Evolutionary conservation across 495 filamentous ascomycete species (phyloP).

Genomic region (Talaromyces trachyspermus): DNA sequence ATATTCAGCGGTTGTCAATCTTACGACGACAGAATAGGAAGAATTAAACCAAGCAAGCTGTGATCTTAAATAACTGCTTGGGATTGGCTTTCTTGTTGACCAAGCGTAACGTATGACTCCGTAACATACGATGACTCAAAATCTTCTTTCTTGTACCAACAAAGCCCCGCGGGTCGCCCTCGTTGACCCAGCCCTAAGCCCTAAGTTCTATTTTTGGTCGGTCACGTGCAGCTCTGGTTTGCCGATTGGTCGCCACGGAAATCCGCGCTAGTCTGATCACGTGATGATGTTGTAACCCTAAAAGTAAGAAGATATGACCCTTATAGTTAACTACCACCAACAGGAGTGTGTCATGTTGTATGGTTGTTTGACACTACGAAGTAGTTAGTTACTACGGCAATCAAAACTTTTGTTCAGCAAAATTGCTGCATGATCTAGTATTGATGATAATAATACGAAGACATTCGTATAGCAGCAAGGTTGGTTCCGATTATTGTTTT

Average conservation of each 20-base stretch:
- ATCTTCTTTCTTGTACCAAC: not conserved
- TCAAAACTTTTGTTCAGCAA: too few species aligned
- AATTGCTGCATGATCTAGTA: too few species aligned
- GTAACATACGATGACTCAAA: too few species aligned
- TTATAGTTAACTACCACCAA: too few species aligned
- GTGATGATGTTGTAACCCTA: too few species aligned
- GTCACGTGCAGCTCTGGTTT: constrained; percentile 17
- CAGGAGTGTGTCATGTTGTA: too few species aligned
- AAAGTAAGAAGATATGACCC: too few species aligned
- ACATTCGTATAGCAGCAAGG: not conserved
- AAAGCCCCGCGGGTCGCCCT: constrained; percentile 4
- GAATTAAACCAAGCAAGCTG: not conserved
- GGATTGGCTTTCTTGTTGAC: not conserved
- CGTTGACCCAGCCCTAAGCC: constrained; percentile 30
- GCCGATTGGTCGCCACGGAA: not conserved
- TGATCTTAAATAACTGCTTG: not conserved
- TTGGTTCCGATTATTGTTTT: too few species aligned
- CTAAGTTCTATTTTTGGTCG: constrained; percentile 21
- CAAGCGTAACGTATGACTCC: too few species aligned
- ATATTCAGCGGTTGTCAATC: constrained; percentile 18
- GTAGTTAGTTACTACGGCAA: too few species aligned
- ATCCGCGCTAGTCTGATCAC: not conserved
- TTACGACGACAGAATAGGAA: not conserved
- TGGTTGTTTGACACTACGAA: too few species aligned
- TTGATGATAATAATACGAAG: too few species aligned